A percentile compares a stretch with the other conserved stretches of the same genome.
phyloP scores from a whole-genome alignment of 306 rosid genomes.

The Fragaria vesca region DNA sequence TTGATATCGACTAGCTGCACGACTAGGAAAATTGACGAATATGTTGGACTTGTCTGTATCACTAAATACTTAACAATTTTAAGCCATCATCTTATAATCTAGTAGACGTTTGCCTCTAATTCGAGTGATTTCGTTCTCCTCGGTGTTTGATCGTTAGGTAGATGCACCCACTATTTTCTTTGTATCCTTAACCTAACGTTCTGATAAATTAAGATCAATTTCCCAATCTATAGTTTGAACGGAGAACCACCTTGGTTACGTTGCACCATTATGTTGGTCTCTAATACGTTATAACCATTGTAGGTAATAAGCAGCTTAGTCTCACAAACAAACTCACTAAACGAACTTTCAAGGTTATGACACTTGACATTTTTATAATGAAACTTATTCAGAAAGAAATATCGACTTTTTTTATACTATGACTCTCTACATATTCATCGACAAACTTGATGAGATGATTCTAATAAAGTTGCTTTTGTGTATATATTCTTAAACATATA shows the following conservation, averaged over 20 bases:
- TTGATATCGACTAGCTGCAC: neutral
- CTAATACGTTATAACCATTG: neutral
- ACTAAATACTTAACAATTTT: neutral
- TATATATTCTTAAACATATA: neutral
- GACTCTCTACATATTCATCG: neutral
- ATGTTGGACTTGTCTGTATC: neutral
- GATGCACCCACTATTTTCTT: neutral
- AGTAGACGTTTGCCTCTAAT: neutral
- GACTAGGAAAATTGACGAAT: neutral
- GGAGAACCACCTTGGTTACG: neutral
- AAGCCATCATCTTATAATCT: neutral
- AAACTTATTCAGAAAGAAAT: too few relatives aligned
- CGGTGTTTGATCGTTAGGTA: neutral
- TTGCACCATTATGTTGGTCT: neutral
- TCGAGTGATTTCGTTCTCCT: neutral
- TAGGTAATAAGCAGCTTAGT: too few relatives aligned
- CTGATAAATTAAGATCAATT: neutral
- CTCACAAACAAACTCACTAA: too few relatives aligned
- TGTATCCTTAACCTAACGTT: neutral
- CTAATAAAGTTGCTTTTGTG: neutral
- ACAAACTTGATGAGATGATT: neutral
- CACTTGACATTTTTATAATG: neutral
- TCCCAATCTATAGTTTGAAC: too few relatives aligned
- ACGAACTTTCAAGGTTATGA: neutral
- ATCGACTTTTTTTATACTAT: too few relatives aligned